phyloP scores from a whole-genome alignment of 2,329 filamentous ascomycete genomes.

The Colletotrichum sp. region DNA sequence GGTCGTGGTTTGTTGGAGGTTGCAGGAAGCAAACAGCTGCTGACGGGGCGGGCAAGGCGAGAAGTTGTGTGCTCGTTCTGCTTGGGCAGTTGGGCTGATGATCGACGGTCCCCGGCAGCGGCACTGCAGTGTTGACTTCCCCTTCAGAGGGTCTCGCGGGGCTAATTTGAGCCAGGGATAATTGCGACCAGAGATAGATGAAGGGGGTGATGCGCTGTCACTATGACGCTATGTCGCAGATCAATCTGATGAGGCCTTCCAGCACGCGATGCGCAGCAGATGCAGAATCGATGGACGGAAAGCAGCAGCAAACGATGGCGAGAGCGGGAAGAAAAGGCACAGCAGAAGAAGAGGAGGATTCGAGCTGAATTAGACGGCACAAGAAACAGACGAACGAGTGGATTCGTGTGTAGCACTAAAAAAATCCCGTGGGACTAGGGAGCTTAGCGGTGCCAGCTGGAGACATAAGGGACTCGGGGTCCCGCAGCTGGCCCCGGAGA shows the following conservation, averaged over 20 bases:
- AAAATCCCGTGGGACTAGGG: not conserved
- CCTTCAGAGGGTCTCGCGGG: constrained; percentile 16
- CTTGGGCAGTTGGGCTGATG: constrained; percentile 9
- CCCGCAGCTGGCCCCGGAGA: not conserved
- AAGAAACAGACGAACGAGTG: constrained; percentile 10
- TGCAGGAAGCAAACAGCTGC: not conserved
- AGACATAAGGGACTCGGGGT: not conserved
- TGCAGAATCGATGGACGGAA: not conserved
- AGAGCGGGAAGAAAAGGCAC: not conserved
- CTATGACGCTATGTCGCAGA: constrained; percentile 10
- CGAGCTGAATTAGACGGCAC: not conserved
- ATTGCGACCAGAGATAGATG: constrained; percentile 10
- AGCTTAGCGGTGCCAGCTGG: not conserved
- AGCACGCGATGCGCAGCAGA: not conserved
- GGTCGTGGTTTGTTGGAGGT: not conserved
- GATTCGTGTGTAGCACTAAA: constrained; percentile 1
- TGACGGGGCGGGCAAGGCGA: not conserved
- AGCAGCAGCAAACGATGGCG: not conserved
- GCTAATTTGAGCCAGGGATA: constrained; percentile 14
- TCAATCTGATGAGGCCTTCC: not conserved
- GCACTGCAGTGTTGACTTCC: not conserved
- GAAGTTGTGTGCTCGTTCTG: not conserved
- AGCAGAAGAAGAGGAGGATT: not conserved
- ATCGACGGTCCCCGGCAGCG: constrained; percentile 8
- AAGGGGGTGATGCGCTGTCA: constrained; percentile 19